These are phyloP conservation scores for Rehmannia glutinosa DNA, from an alignment of 257 asterid genomes.

Conservation along the genomic window DNA sequence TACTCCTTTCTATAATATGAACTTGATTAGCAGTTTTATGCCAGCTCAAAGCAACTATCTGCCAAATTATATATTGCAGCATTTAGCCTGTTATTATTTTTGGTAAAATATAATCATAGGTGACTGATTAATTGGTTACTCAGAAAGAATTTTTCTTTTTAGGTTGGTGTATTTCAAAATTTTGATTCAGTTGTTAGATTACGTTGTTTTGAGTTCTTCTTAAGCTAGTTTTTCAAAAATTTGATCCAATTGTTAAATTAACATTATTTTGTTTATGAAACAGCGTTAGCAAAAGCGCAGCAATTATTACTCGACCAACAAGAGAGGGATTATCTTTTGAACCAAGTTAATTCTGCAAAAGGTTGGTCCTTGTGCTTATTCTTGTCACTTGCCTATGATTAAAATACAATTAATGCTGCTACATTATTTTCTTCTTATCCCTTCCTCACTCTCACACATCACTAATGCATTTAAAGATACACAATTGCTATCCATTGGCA, in stretches of 20 bases:
- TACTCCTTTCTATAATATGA: neutral
- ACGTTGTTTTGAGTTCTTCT: neutral
- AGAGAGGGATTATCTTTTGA: slow-evolving; percentile 91
- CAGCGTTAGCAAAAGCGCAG: slow-evolving; percentile 97
- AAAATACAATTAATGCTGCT: no score
- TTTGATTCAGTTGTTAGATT: neutral
- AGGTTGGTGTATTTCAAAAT: neutral
- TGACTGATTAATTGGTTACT: neutral
- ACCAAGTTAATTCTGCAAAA: slow-evolving; percentile 89
- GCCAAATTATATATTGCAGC: neutral
- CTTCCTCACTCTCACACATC: neutral
- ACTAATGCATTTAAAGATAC: no score
- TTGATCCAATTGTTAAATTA: slow-evolving; percentile 9
- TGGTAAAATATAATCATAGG: neutral
- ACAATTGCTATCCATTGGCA: neutral
- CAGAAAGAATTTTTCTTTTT: neutral
- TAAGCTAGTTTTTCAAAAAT: neutral
- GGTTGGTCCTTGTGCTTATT: slow-evolving; percentile 38
- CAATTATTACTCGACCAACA: slow-evolving; percentile 77
- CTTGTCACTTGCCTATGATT: no score
- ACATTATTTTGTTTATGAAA: slow-evolving; percentile 15
- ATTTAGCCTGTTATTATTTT: neutral
- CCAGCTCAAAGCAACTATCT: neutral
- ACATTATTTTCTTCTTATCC: no score
- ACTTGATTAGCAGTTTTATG: neutral